Evolutionary conservation across 306 rosid species (phyloP).

Genomic region (Hippophae tibetana): DNA sequence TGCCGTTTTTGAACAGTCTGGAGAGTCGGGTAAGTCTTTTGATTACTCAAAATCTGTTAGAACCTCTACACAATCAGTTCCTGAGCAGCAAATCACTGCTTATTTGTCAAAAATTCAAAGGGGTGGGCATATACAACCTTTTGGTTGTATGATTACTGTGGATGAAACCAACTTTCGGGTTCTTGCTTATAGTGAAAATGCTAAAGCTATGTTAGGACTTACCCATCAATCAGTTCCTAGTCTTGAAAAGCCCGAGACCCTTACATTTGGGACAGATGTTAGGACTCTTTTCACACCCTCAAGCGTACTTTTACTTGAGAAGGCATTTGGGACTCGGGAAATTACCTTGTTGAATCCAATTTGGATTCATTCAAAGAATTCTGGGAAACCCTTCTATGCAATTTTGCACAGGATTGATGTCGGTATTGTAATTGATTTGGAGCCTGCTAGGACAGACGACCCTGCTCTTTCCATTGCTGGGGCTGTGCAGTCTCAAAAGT

Average conservation of each 20-base stretch:
- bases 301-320: conserved; percentile 48
- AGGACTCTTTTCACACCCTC: conserved; percentile 56
- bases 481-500: conserved; percentile 73
- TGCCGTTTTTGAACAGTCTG: conserved; percentile 59
- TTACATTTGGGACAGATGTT: conserved; percentile 43
- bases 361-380: conserved; percentile 48
- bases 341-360: conserved; percentile 57
- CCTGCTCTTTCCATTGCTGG: conserved; percentile 74
- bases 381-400: conserved; percentile 69
- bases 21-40: conserved; percentile 51
- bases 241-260: conserved; percentile 13
- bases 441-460: conserved; percentile 52
- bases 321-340: conserved; percentile 48
- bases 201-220: conserved; percentile 52
- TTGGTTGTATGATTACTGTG: conserved; percentile 65
- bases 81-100: conserved; percentile 46
- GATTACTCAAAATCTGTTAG: conserved; percentile 47
- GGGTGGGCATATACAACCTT: conserved; percentile 62
- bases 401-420: conserved; percentile 77
- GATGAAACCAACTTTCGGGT: conserved; percentile 49
- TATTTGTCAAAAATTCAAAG: conserved; percentile 64
- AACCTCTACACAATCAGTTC: conserved; percentile 34
- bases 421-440: conserved; percentile 75
- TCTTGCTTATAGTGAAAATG: conserved; percentile 59
- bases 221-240: conserved; percentile 17